A percentile compares a stretch with the other conserved stretches of the same genome.
phyloP scores from a whole-genome alignment of 2,329 filamentous ascomycete genomes.

The Penicillium decumbens region DNA sequence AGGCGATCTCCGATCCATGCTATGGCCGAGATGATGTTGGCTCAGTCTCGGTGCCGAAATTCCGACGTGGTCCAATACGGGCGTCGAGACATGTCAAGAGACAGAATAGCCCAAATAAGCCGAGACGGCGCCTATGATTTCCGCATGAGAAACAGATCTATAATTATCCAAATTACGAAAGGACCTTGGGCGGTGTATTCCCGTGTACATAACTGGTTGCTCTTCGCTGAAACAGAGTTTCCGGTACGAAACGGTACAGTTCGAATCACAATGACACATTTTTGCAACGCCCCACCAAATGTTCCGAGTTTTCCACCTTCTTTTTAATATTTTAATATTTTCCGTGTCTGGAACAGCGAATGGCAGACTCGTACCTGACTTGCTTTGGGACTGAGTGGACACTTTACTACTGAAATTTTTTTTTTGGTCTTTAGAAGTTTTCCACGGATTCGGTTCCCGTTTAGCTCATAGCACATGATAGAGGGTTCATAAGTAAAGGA shows the following conservation, averaged over 20 bases:
- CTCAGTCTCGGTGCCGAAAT: slow-evolving; percentile 7
- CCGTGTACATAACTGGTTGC: not conserved
- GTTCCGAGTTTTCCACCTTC: not conserved
- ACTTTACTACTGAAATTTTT: slow-evolving; percentile 6
- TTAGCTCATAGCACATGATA: slow-evolving; percentile 23
- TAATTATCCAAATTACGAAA: not conserved
- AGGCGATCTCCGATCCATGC: slow-evolving; percentile 9
- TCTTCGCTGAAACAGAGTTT: too few species aligned
- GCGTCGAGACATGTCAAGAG: not conserved
- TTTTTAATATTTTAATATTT: not conserved
- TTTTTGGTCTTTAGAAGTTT: slow-evolving; percentile 11
- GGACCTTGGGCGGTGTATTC: not conserved
- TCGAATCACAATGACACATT: slow-evolving; percentile 30
- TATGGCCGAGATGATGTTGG: slow-evolving; percentile 1
- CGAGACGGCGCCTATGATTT: not conserved
- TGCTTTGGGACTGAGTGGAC: slow-evolving; percentile 13
- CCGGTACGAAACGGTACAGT: slow-evolving; percentile 20
- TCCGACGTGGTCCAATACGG: not conserved
- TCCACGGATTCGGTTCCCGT: slow-evolving; percentile 21
- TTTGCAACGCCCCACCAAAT: slow-evolving; percentile 5
- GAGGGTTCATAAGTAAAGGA: slow-evolving; percentile 20
- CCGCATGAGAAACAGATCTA: not conserved
- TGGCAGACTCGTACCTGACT: slow-evolving; percentile 16
- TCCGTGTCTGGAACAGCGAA: slow-evolving; percentile 24
- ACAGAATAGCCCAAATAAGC: not conserved